Conservation (phyloP, 768 basidiomycete genomes). For the Mycena capillaripes region DNA sequence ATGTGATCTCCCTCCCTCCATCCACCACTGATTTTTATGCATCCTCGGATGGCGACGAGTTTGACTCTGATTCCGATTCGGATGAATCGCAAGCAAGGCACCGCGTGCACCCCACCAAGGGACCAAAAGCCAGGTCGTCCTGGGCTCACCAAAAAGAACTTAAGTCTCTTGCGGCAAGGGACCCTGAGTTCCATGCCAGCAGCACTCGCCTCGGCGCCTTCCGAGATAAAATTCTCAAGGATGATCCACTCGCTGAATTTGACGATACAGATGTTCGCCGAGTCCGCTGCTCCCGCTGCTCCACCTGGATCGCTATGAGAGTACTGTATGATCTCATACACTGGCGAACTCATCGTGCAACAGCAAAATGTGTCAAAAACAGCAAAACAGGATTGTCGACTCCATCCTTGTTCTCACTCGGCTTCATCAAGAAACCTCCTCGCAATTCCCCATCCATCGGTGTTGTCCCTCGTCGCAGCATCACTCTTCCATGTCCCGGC, state of each 20-base stretch:
- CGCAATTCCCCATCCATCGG: background rate
- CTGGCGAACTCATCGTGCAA: conserved; percentile 33
- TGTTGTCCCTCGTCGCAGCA: background rate
- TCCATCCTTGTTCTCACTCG: background rate
- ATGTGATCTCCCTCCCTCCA: no score
- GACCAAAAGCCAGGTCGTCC: background rate
- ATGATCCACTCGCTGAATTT: conserved; percentile 30
- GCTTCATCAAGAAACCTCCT: background rate
- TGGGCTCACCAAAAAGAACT: background rate
- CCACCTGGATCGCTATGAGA: conserved; percentile 37
- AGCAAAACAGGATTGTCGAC: background rate
- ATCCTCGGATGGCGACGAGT: background rate
- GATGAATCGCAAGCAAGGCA: background rate
- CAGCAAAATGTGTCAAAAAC: conserved; percentile 22
- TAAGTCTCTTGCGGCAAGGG: background rate
- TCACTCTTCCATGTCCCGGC: conserved; percentile 28
- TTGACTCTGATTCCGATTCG: background rate
- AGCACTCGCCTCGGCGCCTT: background rate
- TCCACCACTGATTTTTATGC: background rate
- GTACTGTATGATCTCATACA: conserved; percentile 30
- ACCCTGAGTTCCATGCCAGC: background rate
- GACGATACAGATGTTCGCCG: conserved; percentile 17
- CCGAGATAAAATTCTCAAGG: background rate
- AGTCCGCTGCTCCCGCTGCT: conserved; percentile 36
- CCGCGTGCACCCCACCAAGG: background rate